phyloP scores from a whole-genome alignment of 2,329 filamentous ascomycete genomes.

The Aspergillus ruber region DNA sequence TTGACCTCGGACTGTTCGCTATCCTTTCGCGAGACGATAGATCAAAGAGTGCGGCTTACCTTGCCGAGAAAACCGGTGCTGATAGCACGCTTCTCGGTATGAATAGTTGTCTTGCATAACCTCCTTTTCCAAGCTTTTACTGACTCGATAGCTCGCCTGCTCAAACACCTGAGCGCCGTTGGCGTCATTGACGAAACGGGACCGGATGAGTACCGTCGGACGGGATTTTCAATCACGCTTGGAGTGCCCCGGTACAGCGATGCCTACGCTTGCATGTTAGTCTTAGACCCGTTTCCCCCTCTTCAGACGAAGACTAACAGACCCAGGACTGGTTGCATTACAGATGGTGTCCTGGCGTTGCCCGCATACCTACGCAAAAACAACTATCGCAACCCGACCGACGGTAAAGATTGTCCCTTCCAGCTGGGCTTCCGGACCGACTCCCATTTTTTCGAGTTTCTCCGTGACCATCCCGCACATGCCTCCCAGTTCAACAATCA shows the following conservation, averaged over 20 bases:
- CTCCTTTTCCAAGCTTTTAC: background rate
- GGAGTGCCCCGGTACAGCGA: constrained; percentile 16
- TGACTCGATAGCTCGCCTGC: constrained; percentile 17
- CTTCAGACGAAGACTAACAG: background rate
- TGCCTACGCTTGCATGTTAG: constrained; percentile 23
- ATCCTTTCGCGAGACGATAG: constrained; percentile 15
- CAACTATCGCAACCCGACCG: constrained; percentile 17
- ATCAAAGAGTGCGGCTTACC: constrained; percentile 14
- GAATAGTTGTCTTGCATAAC: background rate
- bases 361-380: constrained; percentile 18
- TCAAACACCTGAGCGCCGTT: constrained; percentile 32
- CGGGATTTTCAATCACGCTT: constrained; percentile 25
- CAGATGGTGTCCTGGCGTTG: constrained; percentile 9
- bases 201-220: constrained; percentile 26
- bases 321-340: constrained; percentile 15
- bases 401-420: constrained; percentile 16
- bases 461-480: constrained; percentile 13
- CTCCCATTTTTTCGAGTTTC: constrained; percentile 18
- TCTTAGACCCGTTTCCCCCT: no score
- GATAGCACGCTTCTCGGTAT: constrained; percentile 15
- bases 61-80: constrained; percentile 14
- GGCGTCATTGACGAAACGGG: constrained; percentile 28
- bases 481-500: constrained; percentile 16
- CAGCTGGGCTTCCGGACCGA: constrained; percentile 18
- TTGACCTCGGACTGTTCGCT: constrained; percentile 18